These are phyloP conservation scores for Arachis hypogaea DNA, from an alignment of 306 rosid genomes.

Conservation along the genomic window DNA sequence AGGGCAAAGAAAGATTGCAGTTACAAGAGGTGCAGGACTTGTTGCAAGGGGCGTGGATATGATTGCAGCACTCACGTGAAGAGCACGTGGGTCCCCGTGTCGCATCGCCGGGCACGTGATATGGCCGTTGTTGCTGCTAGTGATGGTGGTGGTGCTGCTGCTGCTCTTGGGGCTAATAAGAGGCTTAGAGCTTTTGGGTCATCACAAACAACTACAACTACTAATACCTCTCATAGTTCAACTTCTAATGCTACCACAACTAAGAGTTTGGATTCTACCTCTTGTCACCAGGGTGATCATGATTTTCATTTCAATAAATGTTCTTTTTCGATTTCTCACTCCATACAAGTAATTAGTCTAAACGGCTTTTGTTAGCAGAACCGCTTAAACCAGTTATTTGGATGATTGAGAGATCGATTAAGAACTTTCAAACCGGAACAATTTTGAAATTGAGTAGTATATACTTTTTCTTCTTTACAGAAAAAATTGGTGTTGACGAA, in stretches of 20 bases:
- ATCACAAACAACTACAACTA: conserved; percentile 46
- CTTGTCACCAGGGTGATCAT: conserved; percentile 58
- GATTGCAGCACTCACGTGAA: conserved; percentile 74
- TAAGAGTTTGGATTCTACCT: conserved; percentile 54
- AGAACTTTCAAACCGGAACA: no score
- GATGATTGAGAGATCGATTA: no score
- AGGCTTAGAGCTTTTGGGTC: conserved; percentile 54
- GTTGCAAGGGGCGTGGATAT: conserved; percentile 76
- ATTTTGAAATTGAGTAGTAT: no score
- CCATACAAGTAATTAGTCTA: no score
- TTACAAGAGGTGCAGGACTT: conserved; percentile 72
- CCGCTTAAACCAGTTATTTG: no score
- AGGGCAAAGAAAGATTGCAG: conserved; percentile 82
- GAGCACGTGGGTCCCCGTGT: conserved; percentile 84
- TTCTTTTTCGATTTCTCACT: no score
- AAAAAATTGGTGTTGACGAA: no score
- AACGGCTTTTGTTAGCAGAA: no score
- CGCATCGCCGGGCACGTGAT: conserved; percentile 60
- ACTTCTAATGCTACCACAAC: conserved; percentile 54
- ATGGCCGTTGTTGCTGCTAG: conserved; percentile 29
- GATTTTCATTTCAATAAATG: no score
- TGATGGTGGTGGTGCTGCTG: conserved; percentile 42
- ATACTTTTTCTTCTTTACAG: no score
- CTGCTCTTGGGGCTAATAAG: conserved; percentile 45
- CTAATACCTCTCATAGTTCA: conserved; percentile 60